Percentiles rank a stretch among this genome's conserved stretches.
Conservation (phyloP, 495 filamentous ascomycete genomes). For the Parmelia sp. region DNA sequence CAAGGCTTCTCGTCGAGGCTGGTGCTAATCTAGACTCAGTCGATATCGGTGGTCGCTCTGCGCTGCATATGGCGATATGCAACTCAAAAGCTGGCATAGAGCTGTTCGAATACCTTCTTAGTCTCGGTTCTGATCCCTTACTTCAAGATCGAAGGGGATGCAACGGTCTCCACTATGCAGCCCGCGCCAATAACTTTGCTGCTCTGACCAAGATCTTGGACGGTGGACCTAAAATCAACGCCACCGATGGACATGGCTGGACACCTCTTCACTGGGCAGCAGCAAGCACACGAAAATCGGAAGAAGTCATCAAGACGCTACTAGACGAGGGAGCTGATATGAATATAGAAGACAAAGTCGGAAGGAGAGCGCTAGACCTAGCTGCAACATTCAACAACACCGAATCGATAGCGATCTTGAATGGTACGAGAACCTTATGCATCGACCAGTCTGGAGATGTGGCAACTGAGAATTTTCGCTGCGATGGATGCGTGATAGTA, state of each 20-base stretch:
- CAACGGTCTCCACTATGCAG: slow-evolving; percentile 1
- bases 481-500: neutral
- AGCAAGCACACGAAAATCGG: neutral
- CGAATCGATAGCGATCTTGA: neutral
- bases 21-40: neutral
- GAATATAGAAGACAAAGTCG: neutral
- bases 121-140: neutral
- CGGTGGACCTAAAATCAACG: neutral
- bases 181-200: neutral
- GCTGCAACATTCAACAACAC: neutral
- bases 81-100: neutral
- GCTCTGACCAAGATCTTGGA: neutral
- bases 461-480: fast-evolving
- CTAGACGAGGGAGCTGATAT: neutral
- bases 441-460: neutral
- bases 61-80: neutral
- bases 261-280: neutral
- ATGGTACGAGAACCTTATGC: neutral
- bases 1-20: neutral
- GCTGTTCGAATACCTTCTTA: neutral
- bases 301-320: neutral
- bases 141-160: neutral
- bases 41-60: neutral
- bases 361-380: neutral
- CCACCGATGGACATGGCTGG: neutral